Base-by-base conservation (phyloP, 331 rosid genomes). In the Rhamnella rubrinervis region DNA sequence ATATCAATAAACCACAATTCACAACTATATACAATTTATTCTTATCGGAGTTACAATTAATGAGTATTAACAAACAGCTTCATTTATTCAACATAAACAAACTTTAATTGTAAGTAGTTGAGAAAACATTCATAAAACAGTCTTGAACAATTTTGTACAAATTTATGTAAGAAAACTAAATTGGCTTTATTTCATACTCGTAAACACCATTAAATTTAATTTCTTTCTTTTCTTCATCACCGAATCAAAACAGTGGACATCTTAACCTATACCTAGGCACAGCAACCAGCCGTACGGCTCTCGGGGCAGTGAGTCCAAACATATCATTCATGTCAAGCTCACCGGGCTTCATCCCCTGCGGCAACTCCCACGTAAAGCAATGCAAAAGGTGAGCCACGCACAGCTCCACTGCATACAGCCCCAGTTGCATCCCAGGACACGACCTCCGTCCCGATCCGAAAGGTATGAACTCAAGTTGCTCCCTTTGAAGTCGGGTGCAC, bases 361-460 rank as follows among this genome's bases (percentile, higher is more conserved):
- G 88, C 13, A 86, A 74, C 61, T 81, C 77, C 92, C 92, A 86
- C 1, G 70, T 47, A 47, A 86, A 86, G 50, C 82, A 79, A 57
- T 86, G 89, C 55, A 86, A 79, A 57, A 86, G 76, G 40, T 79
- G 74, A 10, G 85, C 85, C 76, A 79, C 73, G 1, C 78, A 53
- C 82, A 84, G 75, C 68, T 86, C 87, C 40, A 85, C 66, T 31
- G 79, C 81, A 60, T 84, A 86, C 0, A 86, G 76, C 8, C 92
- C 92, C 26, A 86, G 71, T 11, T 75, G 81, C 92, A 81, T 84
- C 1, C 89, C 89, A 0, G 92, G 89, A 60, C 89, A 86, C 0
- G 92, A 84, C 19, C 92, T 72, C 6, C 87, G 65, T 8, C 92
- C 92, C 1, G 92, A 86, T 41, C 92, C 92, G 23, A 86, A 84